Evolutionary conservation across 2,329 filamentous ascomycete genomes (phyloP).

Genomic region (Ambrosiella xylebori): DNA sequence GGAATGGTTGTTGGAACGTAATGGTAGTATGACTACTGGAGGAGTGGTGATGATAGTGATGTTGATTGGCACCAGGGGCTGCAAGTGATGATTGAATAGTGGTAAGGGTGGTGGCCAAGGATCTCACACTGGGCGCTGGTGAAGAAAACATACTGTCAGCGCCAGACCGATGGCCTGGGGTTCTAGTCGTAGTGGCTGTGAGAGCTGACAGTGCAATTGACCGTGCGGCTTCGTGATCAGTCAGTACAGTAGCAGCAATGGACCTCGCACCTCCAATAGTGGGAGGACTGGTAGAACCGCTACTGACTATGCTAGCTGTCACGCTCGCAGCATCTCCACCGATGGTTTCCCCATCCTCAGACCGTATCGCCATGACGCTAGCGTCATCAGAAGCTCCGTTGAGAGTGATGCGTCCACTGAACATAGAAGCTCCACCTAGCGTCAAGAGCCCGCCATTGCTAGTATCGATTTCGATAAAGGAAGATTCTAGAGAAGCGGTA

Average conservation of each 20-base stretch:
- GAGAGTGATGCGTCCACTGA: conserved; percentile 21
- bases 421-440: conserved; percentile 35
- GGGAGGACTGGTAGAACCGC: conserved; percentile 26
- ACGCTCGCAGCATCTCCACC: conserved; percentile 8
- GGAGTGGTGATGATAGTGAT: conserved; percentile 23
- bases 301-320: conserved; percentile 12
- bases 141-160: conserved; percentile 66
- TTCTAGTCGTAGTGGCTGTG: conserved; percentile 53
- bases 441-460: conserved; percentile 13
- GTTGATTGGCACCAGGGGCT: conserved; percentile 21
- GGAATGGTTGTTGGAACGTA: conserved; percentile 50
- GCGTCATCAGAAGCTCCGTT: conserved; percentile 22
- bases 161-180: conserved; percentile 49
- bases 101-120: conserved; percentile 66
- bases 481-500: conserved; percentile 8
- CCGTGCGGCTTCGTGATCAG: conserved; percentile 57
- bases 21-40: conserved; percentile 22
- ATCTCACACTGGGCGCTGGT: conserved; percentile 63
- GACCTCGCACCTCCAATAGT: conserved; percentile 44
- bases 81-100: conserved; percentile 59
- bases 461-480: conserved; percentile 11
- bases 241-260: conserved; percentile 64
- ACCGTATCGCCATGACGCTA: neutral
- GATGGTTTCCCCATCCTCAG: neutral
- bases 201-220: conserved; percentile 53